A percentile compares a stretch with the other conserved stretches of the same genome.
phyloP scores from a whole-genome alignment of 2,329 filamentous ascomycete species.

The Xylariaceae sp. region DNA sequence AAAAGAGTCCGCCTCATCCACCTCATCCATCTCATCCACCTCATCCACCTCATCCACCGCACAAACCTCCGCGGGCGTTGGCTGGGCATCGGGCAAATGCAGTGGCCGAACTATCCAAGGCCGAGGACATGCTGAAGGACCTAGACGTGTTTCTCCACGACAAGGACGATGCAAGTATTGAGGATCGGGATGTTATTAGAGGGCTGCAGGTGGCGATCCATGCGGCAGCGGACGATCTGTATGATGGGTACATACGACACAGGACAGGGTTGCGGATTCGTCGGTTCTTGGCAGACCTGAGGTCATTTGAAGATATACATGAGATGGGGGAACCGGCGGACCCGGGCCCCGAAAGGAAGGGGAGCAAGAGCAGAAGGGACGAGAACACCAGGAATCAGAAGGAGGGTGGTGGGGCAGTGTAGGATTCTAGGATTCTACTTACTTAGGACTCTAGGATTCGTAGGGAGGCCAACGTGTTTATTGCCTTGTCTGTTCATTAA shows the following conservation, averaged over 20 bases:
- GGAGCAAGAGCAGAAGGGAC: slow-evolving; percentile 13
- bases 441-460: no score
- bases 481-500: background rate
- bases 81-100: slow-evolving; percentile 15
- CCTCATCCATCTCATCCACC: no score
- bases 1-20: background rate
- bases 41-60: slow-evolving; percentile 6
- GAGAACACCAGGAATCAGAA: slow-evolving; percentile 7
- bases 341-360: slow-evolving; percentile 14
- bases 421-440: background rate
- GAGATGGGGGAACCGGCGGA: slow-evolving; percentile 23
- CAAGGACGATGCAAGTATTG: slow-evolving; percentile 37
- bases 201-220: slow-evolving; percentile 51
- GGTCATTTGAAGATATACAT: slow-evolving; percentile 43
- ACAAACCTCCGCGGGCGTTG: background rate
- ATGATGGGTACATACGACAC: slow-evolving; percentile 47
- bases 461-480: no score
- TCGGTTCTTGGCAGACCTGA: slow-evolving; percentile 50
- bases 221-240: slow-evolving; percentile 50
- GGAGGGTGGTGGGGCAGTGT: background rate
- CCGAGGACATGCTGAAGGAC: slow-evolving; percentile 23
- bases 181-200: slow-evolving; percentile 47
- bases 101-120: slow-evolving; percentile 21
- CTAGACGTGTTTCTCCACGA: slow-evolving; percentile 29
- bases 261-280: slow-evolving; percentile 49